Evolutionary conservation across 805 yeast genomes (phyloP).

Genomic region (Ogataea nonfermentans): DNA sequence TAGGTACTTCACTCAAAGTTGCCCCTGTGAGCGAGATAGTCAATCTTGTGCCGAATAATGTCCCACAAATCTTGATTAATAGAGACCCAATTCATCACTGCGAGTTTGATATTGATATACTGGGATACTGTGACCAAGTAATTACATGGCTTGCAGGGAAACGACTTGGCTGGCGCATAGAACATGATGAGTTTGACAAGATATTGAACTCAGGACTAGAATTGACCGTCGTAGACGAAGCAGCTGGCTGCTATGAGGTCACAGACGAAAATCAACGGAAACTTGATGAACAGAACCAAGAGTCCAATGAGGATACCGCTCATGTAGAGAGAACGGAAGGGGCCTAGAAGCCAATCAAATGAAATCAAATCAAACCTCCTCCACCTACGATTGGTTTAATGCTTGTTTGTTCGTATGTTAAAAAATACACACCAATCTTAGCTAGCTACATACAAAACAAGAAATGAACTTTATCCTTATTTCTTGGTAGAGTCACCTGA

Average conservation of each 20-base stretch:
- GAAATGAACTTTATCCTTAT: conserved; percentile 2
- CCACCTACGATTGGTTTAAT: too few relatives aligned
- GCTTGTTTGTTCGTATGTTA: too few relatives aligned
- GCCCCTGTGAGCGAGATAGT: conserved; percentile 90
- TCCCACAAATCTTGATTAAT: conserved; percentile 81
- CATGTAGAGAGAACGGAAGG: too few relatives aligned
- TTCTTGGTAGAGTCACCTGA: conserved; percentile 42
- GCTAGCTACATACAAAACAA: neutral
- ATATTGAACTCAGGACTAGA: conserved; percentile 35
- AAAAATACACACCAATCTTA: neutral
- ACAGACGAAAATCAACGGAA: conserved; percentile 30
- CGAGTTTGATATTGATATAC: conserved; percentile 71
- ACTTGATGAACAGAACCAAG: neutral
- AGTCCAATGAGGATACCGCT: neutral
- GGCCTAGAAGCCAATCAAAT: too few relatives aligned
- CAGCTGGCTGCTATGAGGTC: conserved; percentile 36
- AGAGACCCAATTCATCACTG: conserved; percentile 72
- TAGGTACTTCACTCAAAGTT: conserved; percentile 89
- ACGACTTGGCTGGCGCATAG: conserved; percentile 55
- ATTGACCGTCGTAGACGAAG: conserved; percentile 29
- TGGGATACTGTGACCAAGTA: conserved; percentile 84
- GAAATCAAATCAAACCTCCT: too few relatives aligned
- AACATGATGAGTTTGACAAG: conserved; percentile 49
- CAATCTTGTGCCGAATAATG: conserved; percentile 63
- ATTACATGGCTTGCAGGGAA: conserved; percentile 61